Base-by-base conservation (phyloP, 2,329 filamentous ascomycete species). In the Ophiosphaerella herpotricha region DNA sequence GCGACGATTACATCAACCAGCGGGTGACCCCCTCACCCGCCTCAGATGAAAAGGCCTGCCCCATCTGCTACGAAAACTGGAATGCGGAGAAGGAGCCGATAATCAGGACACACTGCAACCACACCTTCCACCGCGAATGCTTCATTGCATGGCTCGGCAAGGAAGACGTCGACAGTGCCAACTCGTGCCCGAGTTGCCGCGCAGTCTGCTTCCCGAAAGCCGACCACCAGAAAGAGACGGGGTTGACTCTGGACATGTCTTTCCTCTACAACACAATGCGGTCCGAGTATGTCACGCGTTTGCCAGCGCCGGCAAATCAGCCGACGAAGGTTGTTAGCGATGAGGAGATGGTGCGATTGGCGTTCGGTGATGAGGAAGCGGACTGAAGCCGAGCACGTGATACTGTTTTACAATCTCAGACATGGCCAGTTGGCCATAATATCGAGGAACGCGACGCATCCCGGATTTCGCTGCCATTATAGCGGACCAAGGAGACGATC, bases 91-190 rank as follows among this genome's bases (percentile, higher is more conserved):
- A 38, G 13, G 48, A 50, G 24, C 16, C 21, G 7, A 40, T 43
- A 14, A 52, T 52, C 9, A 31, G 35, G 13, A 43, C 41, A 12
- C 49, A 52, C 31, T 52, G 44, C 44, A 45, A 45, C 29, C 49
- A 47, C 37, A 34, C 37, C 5, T 52, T 47, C 32, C 49, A 47
- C 18, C 43, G 49, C 36, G 40, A 46, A 8, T 47, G 43, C 35
- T 41, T 51, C 12, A 13, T 41, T 13, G 36, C 48, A 1, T 52
- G 49, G 49, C 39, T 47, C 37, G 48, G 43, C 26, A 43, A 39
- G 26, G 35, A 45, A 37, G 43, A 42, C 31, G 39, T 50, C 16
- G 35, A 44, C 13, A 44, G 44, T 33, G 49, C 43, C 8, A 52
- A 52, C 23, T 47, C 43, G 6, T 52, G 43, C 23, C 49, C 49